Evolutionary conservation across 305 asterid species (phyloP).

Genomic region (Rubia tinctorum): DNA sequence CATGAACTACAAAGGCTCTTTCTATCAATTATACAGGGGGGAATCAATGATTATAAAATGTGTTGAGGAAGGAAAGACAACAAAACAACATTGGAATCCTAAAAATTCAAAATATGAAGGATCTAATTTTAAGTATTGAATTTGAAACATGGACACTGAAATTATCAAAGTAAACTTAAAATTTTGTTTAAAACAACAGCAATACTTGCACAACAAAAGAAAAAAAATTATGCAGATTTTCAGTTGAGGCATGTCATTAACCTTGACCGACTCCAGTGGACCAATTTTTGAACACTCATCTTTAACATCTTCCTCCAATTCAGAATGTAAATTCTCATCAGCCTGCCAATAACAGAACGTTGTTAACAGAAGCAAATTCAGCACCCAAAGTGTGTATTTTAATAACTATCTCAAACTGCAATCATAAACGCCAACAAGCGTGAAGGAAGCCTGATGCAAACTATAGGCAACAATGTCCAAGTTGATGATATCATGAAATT

Average conservation of each 20-base stretch:
- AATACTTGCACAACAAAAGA: neutral
- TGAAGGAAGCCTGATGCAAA: too few species aligned
- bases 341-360: too few species aligned
- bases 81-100: neutral
- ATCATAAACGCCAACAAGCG: neutral
- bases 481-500: too few species aligned
- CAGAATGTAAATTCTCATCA: too few species aligned
- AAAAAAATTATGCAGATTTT: too few species aligned
- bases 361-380: neutral
- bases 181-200: neutral
- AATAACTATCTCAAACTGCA: neutral
- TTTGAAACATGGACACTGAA: neutral
- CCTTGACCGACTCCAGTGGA: slow-evolving; percentile 79
- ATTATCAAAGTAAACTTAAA: neutral
- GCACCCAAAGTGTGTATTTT: too few species aligned
- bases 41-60: neutral
- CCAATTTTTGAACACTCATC: slow-evolving; percentile 91
- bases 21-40: neutral
- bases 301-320: slow-evolving; percentile 23
- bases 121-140: neutral
- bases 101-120: neutral
- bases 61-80: neutral
- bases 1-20: neutral
- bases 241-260: slow-evolving; percentile 16
- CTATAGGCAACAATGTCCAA: too few species aligned